Evolutionary conservation across 2,329 filamentous ascomycete species (phyloP), one percentile per base, ranked within the genome.

Genomic region (Chrysoporthe austroafricana): DNA sequence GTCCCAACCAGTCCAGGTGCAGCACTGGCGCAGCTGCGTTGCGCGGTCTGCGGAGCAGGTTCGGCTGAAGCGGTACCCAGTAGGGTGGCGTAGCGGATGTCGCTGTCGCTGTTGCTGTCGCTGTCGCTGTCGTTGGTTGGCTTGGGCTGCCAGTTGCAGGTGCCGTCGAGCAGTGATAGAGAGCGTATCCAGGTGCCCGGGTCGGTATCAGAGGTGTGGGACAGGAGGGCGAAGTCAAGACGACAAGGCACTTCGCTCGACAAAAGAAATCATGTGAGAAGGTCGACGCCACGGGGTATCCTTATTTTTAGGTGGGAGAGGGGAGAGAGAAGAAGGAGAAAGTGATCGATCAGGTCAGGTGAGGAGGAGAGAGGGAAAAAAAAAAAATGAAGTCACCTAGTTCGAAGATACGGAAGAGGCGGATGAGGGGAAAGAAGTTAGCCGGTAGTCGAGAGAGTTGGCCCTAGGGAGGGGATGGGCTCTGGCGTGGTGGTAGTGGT

Each of bases 131-230:
- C 36, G 36, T 4, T 39, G 36, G 36, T 39, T 39, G 36, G 36
- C 36, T 39, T 26, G 26, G 36, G 36, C 36, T 39, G 36, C 36
- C 36, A 39, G 36, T 43, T 44, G 34, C 16, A 18, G 39, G 32
- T 43, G 56, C 16, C 21, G 43, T 58, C 60, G 57, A 54, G 60
- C 36, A 39, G 36, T 39, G 9, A 5, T 39, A 5, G 36, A 39
- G 36, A 9, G 1, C 3, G 48, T 52, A 4, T 21, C n/a, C 21
- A 21, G 8, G 7, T 14, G 26, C 50, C 26, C 26, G 50, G 13
- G 63, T 36, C 8, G 48, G 62, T 67, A 58, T 61, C 66, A 43
- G 52, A 61, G 56, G 62, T 43, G 7, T 43, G 7, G 39, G 48
- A 26, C n/a, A 7, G 13, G 48, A 52, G 48, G 9, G 48, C 48